These are phyloP conservation scores for Corchorus capsularis DNA, from an alignment of 345 rosid genomes.

Conservation along the genomic window DNA sequence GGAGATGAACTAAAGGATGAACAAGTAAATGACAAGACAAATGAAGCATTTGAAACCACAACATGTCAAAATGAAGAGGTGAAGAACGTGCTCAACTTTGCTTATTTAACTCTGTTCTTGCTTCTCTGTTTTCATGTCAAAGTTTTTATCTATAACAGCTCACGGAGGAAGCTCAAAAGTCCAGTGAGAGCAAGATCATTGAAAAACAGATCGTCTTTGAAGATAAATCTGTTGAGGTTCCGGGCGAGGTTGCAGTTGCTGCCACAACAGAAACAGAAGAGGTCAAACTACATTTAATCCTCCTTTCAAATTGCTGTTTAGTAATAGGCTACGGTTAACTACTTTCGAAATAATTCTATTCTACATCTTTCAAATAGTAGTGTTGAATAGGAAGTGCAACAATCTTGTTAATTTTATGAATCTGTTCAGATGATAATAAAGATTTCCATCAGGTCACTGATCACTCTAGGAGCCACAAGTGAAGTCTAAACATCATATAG, in stretches of 20 bases:
- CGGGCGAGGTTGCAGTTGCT: slow-evolving; percentile 25
- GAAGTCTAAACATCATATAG: slow-evolving; percentile 3
- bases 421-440: background rate
- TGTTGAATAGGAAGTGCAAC: background rate
- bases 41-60: slow-evolving; percentile 13
- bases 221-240: slow-evolving; percentile 22
- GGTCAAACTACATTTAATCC: slow-evolving; percentile 39
- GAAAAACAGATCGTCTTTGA: slow-evolving; percentile 28
- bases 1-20: slow-evolving; percentile 27
- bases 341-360: too few species aligned
- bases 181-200: slow-evolving; percentile 21
- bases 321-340: background rate
- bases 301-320: background rate
- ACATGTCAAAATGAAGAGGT: slow-evolving; percentile 40
- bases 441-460: background rate
- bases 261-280: slow-evolving; percentile 26
- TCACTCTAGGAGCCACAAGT: background rate
- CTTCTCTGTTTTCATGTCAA: slow-evolving; percentile 5
- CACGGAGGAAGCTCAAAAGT: slow-evolving; percentile 16
- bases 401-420: background rate
- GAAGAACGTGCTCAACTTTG: slow-evolving; percentile 3
- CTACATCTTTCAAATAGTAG: too few species aligned
- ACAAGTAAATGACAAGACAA: slow-evolving; percentile 14
- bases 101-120: background rate
- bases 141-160: slow-evolving; percentile 20